Evolutionary conservation across 257 asterid species (phyloP).

Genomic region (Galeopsis tetrahit): DNA sequence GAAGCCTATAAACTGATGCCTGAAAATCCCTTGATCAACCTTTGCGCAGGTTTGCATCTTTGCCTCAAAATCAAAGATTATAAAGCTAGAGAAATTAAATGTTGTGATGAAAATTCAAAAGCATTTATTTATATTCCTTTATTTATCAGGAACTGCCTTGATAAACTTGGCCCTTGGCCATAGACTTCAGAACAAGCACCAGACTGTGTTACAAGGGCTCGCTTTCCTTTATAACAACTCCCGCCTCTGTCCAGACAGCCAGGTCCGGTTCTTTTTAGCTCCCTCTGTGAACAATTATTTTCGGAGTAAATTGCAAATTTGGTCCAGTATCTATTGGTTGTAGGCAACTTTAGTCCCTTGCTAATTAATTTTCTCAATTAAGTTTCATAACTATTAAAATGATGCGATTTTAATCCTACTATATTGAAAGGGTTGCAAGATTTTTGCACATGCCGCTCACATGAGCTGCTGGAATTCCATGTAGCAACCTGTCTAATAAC

Average conservation of each 20-base stretch:
- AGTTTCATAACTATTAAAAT: no score
- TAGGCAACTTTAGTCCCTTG: no score
- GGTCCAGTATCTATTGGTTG: no score
- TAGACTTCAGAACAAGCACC: constrained; percentile 87
- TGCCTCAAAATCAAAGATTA: constrained; percentile 6
- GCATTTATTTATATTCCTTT: neutral
- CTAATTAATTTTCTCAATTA: no score
- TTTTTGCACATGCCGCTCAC: no score
- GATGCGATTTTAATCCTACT: no score
- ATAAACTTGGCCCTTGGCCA: constrained; percentile 78
- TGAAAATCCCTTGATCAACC: constrained; percentile 74
- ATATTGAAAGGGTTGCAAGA: no score
- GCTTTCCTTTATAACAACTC: constrained; percentile 69
- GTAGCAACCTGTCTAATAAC: no score
- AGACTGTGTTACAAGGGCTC: constrained; percentile 73
- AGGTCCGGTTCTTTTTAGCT: constrained; percentile 48
- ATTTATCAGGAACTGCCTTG: constrained; percentile 65
- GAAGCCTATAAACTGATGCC: constrained; percentile 81
- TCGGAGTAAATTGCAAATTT: neutral
- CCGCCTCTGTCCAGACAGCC: constrained; percentile 60
- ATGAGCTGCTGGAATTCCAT: no score
- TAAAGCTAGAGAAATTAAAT: neutral
- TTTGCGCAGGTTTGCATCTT: constrained; percentile 62
- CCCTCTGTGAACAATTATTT: neutral
- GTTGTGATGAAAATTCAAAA: neutral